Base-by-base conservation (phyloP, 2,329 filamentous ascomycete genomes). In the Knoxdaviesia proteae region DNA sequence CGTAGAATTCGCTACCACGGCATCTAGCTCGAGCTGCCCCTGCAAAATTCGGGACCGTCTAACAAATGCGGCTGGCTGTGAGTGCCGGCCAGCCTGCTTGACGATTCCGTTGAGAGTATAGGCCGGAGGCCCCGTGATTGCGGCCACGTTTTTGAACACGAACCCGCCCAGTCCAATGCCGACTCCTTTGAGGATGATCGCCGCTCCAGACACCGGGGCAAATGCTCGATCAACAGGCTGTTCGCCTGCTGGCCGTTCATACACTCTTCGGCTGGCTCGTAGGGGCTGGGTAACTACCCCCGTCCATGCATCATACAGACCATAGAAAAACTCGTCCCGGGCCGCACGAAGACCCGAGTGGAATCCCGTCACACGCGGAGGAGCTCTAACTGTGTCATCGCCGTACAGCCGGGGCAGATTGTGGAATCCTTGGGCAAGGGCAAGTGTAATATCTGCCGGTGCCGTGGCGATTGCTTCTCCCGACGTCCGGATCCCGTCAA, bases 391-490 rank as follows among this genome's bases (percentile, higher is more conserved):
- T 1, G 77, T 81, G 40, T 73, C 68, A 50, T 83, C 78, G 9
- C 77, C 77, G 49, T 82, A 83, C 0, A 83, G 62, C 2, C 75
- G 68, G 1, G 77, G 77, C 0, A 74, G 75, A 48, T 82, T 82
- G 53, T 81, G 77, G 48, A 81, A 80, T 1, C 77, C 77, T 52
- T 80, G 75, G 1, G 74, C 73, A 2, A 81, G 53, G 0, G 74
- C 72, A 20, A 20, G 20, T 20, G 20, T 20, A 20, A 20, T 20
- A 20, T 20, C 20, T 20, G 20, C 20, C 20, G 20, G 20, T 20
- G 20, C 20, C 20, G 20, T 20, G 20, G 20, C 20, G 20, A 20
- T 20, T 20, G 20, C 20, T 20, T 20, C 20, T 20, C 20, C 20
- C 20, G 20, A 20, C 20, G 20, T 20, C 20, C 20, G 20, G 3